phyloP scores from a whole-genome alignment of 805 yeast species.

The Myxozyma mucilagina region DNA sequence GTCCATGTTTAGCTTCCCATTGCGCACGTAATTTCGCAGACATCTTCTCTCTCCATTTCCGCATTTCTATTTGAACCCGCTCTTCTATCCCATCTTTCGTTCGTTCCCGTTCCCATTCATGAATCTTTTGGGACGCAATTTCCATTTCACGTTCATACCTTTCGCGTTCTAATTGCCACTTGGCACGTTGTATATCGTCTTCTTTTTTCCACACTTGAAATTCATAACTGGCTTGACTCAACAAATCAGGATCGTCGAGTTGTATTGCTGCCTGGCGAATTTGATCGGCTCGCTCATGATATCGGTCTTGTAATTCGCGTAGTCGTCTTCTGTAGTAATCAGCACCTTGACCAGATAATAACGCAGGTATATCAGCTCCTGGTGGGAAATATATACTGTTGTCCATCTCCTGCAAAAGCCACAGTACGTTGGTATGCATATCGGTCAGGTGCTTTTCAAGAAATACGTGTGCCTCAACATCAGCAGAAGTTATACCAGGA shows the following conservation, averaged over 20 bases:
- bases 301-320: slow-evolving; percentile 6
- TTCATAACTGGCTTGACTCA: slow-evolving; percentile 13
- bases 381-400: slow-evolving; percentile 25
- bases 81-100: slow-evolving; percentile 23
- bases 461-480: not conserved
- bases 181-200: slow-evolving; percentile 21
- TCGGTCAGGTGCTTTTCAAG: not conserved
- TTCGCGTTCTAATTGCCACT: slow-evolving; percentile 23
- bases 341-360: slow-evolving; percentile 14
- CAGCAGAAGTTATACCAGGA: slow-evolving; percentile 8
- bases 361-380: slow-evolving; percentile 21
- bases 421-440: slow-evolving; percentile 26
- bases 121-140: slow-evolving; percentile 8
- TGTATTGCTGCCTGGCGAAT: slow-evolving; percentile 15
- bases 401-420: slow-evolving; percentile 28
- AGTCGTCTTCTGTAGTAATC: slow-evolving; percentile 21
- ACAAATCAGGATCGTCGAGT: slow-evolving; percentile 14
- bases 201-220: slow-evolving; percentile 26
- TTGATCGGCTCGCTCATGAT: slow-evolving; percentile 11
- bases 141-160: slow-evolving; percentile 26
- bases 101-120: slow-evolving; percentile 28
- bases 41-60: slow-evolving; percentile 19
- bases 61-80: slow-evolving; percentile 27
- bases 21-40: slow-evolving; percentile 18
- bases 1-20: slow-evolving; percentile 12